phyloP scores from a whole-genome alignment of 805 yeast species.

The Saturnispora diversa region DNA sequence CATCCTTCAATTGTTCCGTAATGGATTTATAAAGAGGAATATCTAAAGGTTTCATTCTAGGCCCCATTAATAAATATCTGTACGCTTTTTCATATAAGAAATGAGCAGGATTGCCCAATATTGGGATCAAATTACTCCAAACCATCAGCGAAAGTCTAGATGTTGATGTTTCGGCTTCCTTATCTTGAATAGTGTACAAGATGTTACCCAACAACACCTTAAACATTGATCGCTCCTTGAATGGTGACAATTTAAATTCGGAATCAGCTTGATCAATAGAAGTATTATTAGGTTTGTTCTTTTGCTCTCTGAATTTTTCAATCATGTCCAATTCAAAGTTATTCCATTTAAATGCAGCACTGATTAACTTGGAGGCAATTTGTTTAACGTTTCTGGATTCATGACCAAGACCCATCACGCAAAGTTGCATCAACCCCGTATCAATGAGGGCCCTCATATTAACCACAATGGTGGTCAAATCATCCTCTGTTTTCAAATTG shows the following conservation, averaged over 20 bases:
- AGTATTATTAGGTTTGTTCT: constrained; percentile 5
- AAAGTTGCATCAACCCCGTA: constrained; percentile 44
- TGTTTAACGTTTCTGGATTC: constrained; percentile 22
- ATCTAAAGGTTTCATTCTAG: constrained; percentile 34
- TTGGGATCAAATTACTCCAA: constrained; percentile 47
- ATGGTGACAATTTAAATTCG: constrained; percentile 20
- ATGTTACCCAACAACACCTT: constrained; percentile 46
- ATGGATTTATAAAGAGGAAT: constrained; percentile 41
- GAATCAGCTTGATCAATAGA: not conserved
- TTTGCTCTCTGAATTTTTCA: constrained; percentile 11
- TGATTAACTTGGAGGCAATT: constrained; percentile 36
- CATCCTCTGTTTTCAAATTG: constrained; percentile 19
- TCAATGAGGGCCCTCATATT: constrained; percentile 53
- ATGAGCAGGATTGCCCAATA: constrained; percentile 64
- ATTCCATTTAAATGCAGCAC: constrained; percentile 34
- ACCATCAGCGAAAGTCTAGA: constrained; percentile 47
- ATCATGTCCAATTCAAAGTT: constrained; percentile 17
- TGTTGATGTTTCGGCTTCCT: constrained; percentile 16
- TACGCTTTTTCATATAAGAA: constrained; percentile 62
- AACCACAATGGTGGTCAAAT: constrained; percentile 25
- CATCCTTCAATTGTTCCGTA: constrained; percentile 24
- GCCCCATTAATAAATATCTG: constrained; percentile 56
- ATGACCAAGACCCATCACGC: constrained; percentile 40
- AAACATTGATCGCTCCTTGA: constrained; percentile 50
- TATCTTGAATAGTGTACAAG: constrained; percentile 27